phyloP scores from a whole-genome alignment of 345 rosid genomes.

The Pistacia integerrima region DNA sequence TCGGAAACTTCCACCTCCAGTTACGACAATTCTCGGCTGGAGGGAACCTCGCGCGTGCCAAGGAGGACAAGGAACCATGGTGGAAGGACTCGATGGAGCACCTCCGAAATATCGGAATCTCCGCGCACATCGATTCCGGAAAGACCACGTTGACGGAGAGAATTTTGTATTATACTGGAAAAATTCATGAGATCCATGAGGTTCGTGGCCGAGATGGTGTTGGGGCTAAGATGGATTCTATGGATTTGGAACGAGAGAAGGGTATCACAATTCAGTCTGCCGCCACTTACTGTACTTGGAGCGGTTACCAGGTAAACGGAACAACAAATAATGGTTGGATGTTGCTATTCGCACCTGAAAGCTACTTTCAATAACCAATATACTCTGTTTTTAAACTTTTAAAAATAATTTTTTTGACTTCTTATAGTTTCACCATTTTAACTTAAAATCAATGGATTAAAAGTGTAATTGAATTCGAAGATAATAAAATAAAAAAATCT shows the following conservation, averaged over 20 bases:
- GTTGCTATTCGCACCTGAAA: too few relatives aligned
- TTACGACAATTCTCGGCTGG: slow-evolving; percentile 66
- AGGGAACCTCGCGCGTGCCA: slow-evolving; percentile 70
- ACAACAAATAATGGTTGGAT: too few relatives aligned
- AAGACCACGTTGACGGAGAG: slow-evolving; percentile 97
- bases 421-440: neutral
- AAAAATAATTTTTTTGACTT: neutral
- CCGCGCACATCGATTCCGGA: slow-evolving; percentile 98
- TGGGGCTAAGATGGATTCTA: slow-evolving; percentile 99
- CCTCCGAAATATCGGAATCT: slow-evolving; percentile 93
- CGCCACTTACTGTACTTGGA: slow-evolving; percentile 97
- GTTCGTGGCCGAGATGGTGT: slow-evolving; percentile 96
- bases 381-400: too few relatives aligned
- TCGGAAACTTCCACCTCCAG: slow-evolving; percentile 54
- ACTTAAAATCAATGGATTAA: too few relatives aligned
- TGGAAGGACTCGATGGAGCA: slow-evolving; percentile 97
- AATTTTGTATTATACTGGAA: slow-evolving; percentile 83
- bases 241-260: slow-evolving; percentile 98
- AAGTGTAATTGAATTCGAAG: neutral
- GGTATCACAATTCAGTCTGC: slow-evolving; percentile 99
- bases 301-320: slow-evolving; percentile 67
- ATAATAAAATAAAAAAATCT: too few relatives aligned
- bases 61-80: slow-evolving; percentile 84
- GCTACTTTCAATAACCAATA: too few relatives aligned
- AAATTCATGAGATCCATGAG: slow-evolving; percentile 98